Evolutionary conservation across 1,284 basidiomycete species (phyloP).

Genomic region (Papiliotrema nemorosa): DNA sequence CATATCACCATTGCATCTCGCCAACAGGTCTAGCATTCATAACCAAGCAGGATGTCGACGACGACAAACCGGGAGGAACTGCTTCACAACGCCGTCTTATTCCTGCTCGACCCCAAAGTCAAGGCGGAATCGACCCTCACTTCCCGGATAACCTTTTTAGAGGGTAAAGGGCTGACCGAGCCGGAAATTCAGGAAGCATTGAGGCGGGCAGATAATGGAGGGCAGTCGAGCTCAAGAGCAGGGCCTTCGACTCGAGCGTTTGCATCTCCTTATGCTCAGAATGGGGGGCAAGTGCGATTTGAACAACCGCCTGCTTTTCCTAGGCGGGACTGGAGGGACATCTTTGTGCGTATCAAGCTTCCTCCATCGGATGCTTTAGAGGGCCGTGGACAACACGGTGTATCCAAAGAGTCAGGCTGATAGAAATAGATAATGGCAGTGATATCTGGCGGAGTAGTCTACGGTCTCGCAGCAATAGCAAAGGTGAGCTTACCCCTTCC

Average conservation of each 20-base stretch:
- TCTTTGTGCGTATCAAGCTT: constrained; percentile 65
- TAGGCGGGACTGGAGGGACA: constrained; percentile 83
- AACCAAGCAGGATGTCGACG: constrained; percentile 2
- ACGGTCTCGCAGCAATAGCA: constrained; percentile 80
- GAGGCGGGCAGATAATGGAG: constrained; percentile 8
- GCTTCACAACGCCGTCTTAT: constrained; percentile 72
- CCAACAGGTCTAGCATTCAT: too few species aligned
- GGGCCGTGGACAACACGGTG: not conserved
- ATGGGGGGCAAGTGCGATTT: constrained; percentile 4
- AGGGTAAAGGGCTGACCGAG: constrained; percentile 83
- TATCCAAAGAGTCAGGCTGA: not conserved
- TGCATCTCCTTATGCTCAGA: constrained; percentile 4
- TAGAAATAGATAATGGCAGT: constrained; percentile 79
- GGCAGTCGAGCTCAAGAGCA: too few species aligned
- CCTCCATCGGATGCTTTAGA: too few species aligned
- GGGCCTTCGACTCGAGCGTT: not conserved
- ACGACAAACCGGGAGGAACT: constrained; percentile 59
- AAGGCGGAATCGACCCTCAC: constrained; percentile 68
- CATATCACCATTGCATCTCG: too few species aligned
- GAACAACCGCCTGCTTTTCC: constrained; percentile 48
- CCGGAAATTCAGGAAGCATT: constrained; percentile 86
- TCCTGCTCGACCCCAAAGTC: constrained; percentile 63
- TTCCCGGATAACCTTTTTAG: constrained; percentile 86
- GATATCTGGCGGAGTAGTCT: constrained; percentile 82
- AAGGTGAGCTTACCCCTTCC: constrained; percentile 57